Conservation (phyloP, 768 basidiomycete species). For the Pulveroboletus sp. region DNA sequence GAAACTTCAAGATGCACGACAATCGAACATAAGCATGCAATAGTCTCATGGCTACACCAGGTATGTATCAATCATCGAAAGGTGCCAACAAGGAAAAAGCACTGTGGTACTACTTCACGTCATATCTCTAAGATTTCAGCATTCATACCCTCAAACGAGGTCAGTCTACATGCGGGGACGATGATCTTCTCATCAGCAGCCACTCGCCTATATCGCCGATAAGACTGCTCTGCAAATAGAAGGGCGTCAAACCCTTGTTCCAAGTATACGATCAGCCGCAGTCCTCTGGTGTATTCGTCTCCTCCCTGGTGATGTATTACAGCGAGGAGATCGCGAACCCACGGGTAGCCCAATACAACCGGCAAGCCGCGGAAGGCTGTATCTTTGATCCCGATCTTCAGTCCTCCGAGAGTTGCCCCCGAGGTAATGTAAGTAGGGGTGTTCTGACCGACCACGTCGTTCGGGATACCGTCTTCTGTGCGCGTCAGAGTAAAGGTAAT, state of each 20-base stretch:
- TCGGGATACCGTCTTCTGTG: background rate
- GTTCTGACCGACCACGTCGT: background rate
- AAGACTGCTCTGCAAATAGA: slow-evolving; percentile 3
- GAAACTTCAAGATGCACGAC: no score
- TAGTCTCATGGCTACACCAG: no score
- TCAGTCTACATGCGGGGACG: background rate
- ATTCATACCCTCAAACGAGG: background rate
- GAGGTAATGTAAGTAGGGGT: background rate
- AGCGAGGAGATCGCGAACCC: slow-evolving; percentile 6
- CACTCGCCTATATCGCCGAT: slow-evolving; percentile 17
- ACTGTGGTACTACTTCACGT: no score
- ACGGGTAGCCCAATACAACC: slow-evolving; percentile 9
- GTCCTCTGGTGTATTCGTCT: background rate
- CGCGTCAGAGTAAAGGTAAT: slow-evolving; percentile 6
- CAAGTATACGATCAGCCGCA: slow-evolving; percentile 2
- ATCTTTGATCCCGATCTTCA: background rate
- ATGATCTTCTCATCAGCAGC: slow-evolving; percentile 1
- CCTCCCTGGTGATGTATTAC: background rate
- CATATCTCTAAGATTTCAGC: slow-evolving; percentile 4
- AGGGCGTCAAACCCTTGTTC: slow-evolving; percentile 9
- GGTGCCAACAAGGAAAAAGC: no score
- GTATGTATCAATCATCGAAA: no score
- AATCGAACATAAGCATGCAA: no score
- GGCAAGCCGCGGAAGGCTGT: background rate
- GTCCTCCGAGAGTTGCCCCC: background rate